phyloP scores from a whole-genome alignment of 768 basidiomycete genomes.

The Phanerochaete carnosa region DNA sequence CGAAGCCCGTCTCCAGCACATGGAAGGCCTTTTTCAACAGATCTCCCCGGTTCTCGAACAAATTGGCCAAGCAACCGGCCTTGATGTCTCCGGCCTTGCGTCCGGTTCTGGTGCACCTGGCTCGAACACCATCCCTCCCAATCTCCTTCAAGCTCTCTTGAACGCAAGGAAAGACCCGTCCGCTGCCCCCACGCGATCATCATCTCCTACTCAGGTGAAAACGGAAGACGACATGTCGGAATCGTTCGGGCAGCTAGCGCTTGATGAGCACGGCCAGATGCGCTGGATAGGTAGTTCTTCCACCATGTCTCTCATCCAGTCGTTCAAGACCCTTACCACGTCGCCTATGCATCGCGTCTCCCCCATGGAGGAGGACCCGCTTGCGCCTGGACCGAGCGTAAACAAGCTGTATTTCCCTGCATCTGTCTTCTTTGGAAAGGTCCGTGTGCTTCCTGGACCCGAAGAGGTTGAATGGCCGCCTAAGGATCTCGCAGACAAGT shows the following conservation, averaged over 20 bases:
- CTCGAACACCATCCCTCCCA: slow-evolving; percentile 9
- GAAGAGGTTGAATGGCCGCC: slow-evolving; percentile 88
- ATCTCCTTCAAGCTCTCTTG: slow-evolving; percentile 21
- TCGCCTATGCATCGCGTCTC: slow-evolving; percentile 75
- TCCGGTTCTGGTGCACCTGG: slow-evolving; percentile 12
- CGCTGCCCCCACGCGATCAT: slow-evolving; percentile 5
- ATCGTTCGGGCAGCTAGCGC: slow-evolving; percentile 81
- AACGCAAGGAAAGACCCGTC: slow-evolving; percentile 13
- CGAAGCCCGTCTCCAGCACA: slow-evolving; percentile 81
- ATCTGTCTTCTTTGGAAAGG: slow-evolving; percentile 82
- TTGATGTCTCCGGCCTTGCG: slow-evolving; percentile 21
- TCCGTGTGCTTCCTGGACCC: slow-evolving; percentile 74
- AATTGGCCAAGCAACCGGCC: slow-evolving; percentile 52
- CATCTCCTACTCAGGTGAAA: slow-evolving; percentile 38
- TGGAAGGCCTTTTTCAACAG: slow-evolving; percentile 84
- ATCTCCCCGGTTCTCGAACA: slow-evolving; percentile 78
- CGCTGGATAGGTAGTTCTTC: slow-evolving; percentile 92
- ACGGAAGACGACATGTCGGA: slow-evolving; percentile 77
- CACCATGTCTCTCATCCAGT: slow-evolving; percentile 89
- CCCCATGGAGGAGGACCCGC: slow-evolving; percentile 81
- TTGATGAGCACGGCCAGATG: slow-evolving; percentile 88
- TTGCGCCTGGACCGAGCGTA: slow-evolving; percentile 71
- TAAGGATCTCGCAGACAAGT: slow-evolving; percentile 80
- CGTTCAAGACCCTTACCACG: slow-evolving; percentile 73
- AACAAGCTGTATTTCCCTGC: slow-evolving; percentile 90